Conservation (phyloP, 2,329 filamentous ascomycete species). For the Rugonectria rugulosa region DNA sequence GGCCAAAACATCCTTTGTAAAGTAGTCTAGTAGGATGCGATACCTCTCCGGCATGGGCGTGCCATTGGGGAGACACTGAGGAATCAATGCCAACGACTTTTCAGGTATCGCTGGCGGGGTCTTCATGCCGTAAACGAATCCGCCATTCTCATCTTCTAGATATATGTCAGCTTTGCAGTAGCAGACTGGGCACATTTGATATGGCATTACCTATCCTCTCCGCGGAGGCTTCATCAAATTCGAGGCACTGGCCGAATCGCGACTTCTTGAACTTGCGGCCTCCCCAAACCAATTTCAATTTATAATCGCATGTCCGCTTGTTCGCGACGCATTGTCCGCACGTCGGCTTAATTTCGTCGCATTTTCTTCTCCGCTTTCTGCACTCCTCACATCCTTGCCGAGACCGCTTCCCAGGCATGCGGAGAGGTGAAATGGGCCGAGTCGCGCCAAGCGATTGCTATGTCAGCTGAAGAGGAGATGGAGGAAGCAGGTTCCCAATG, state of each 20-base stretch:
- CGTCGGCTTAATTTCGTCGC: slow-evolving; percentile 37
- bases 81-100: slow-evolving; percentile 16
- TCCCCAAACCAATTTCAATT: slow-evolving; percentile 37
- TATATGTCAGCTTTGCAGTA: background rate
- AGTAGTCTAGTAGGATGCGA: slow-evolving; percentile 34
- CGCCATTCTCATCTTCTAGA: slow-evolving; percentile 11
- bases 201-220: background rate
- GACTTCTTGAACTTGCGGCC: slow-evolving; percentile 12
- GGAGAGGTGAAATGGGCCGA: background rate
- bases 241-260: background rate
- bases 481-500: background rate
- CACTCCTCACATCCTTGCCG: slow-evolving; percentile 41
- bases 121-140: background rate
- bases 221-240: background rate
- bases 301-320: slow-evolving; percentile 32
- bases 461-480: background rate
- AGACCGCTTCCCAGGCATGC: slow-evolving; percentile 36
- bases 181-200: background rate
- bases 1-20: slow-evolving; percentile 35
- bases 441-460: background rate
- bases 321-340: slow-evolving; percentile 32
- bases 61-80: slow-evolving; percentile 35
- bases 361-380: slow-evolving; percentile 38
- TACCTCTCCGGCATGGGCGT: slow-evolving; percentile 30
- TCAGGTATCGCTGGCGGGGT: background rate